Conservation (phyloP, 1,284 basidiomycete genomes). For the Termitomyces sp. region DNA sequence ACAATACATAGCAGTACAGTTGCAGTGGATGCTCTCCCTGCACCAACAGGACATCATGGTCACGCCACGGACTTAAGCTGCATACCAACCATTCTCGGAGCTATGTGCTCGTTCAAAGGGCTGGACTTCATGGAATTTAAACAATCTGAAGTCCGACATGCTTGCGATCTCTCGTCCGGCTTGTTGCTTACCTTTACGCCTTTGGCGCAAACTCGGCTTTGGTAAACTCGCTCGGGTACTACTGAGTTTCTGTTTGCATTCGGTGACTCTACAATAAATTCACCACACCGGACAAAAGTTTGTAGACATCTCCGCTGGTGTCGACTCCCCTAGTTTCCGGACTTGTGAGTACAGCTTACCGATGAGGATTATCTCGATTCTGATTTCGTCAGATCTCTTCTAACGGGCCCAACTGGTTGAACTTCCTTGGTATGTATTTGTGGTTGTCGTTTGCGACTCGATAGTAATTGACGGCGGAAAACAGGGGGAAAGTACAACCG, state of each 20-base stretch:
- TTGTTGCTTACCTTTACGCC: background rate
- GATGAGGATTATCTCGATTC: background rate
- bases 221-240: conserved; percentile 35
- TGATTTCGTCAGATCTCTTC: conserved; percentile 42
- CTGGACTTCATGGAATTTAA: background rate
- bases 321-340: conserved; percentile 50
- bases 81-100: no score
- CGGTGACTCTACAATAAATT: conserved; percentile 42
- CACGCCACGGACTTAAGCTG: no score
- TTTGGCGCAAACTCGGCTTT: conserved; percentile 1
- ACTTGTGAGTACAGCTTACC: conserved; percentile 35
- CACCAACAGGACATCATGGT: no score
- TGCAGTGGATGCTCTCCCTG: no score
- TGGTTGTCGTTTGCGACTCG: no score
- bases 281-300: background rate
- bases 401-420: conserved; percentile 63
- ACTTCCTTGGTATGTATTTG: conserved; percentile 41
- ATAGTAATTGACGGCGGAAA: conserved; percentile 14
- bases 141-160: conserved; percentile 1
- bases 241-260: conserved; percentile 50
- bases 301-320: conserved; percentile 51
- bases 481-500: conserved; percentile 48
- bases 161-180: background rate
- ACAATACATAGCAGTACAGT: no score
- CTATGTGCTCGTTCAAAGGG: background rate